These are phyloP conservation scores for Lachnellula arida DNA, from an alignment of 2,329 filamentous ascomycete genomes.

Conservation along the genomic window DNA sequence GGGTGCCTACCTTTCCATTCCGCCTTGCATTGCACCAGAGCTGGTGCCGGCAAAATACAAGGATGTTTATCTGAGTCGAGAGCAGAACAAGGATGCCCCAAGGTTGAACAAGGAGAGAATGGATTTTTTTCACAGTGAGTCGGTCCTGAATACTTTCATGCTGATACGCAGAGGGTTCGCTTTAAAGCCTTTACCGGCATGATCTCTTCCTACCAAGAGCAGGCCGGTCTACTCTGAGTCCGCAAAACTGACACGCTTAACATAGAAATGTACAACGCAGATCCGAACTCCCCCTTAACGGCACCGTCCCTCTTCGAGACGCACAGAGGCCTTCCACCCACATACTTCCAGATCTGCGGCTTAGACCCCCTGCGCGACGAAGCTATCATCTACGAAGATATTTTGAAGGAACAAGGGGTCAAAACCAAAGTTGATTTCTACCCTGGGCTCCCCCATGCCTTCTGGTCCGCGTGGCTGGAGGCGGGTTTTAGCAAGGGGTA, in stretches of 20 bases:
- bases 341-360: constrained; percentile 48
- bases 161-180: too few relatives aligned
- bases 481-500: constrained; percentile 23
- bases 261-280: constrained; percentile 25
- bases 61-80: constrained; percentile 34
- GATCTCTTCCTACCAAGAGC: background rate
- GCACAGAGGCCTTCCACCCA: constrained; percentile 37
- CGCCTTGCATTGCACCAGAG: constrained; percentile 24
- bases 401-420: constrained; percentile 39
- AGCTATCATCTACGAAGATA: constrained; percentile 46
- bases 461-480: constrained; percentile 29
- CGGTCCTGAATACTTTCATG: background rate
- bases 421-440: constrained; percentile 31
- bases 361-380: constrained; percentile 49
- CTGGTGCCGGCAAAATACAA: constrained; percentile 35
- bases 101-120: constrained; percentile 30
- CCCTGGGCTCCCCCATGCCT: constrained; percentile 31
- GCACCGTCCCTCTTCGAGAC: constrained; percentile 33
- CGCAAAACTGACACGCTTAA: background rate
- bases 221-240: background rate
- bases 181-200: too few relatives aligned
- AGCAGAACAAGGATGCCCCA: constrained; percentile 39
- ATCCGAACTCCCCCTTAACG: constrained; percentile 28
- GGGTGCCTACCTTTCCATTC: constrained; percentile 42
- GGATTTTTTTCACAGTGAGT: constrained; percentile 25